phyloP scores from a whole-genome alignment of 306 rosid genomes.

The Trifolium fragiferum region DNA sequence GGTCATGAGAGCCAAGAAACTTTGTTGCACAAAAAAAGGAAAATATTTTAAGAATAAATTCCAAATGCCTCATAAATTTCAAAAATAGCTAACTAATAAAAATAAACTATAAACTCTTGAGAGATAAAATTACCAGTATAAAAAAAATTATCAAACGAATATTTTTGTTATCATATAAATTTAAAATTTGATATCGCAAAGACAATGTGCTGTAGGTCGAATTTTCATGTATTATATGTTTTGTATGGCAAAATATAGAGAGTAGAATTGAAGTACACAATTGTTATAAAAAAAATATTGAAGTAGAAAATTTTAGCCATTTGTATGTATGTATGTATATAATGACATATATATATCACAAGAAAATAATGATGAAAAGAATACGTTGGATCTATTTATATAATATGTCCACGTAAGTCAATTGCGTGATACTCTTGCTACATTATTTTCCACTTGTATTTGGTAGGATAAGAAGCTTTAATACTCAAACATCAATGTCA shows the following conservation, averaged over 20 bases:
- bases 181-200: too few relatives aligned
- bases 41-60: too few relatives aligned
- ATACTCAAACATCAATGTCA: slow-evolving; percentile 10
- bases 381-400: background rate
- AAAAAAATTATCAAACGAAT: too few relatives aligned
- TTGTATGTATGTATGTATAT: too few relatives aligned
- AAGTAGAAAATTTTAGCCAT: background rate
- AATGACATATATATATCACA: background rate
- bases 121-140: too few relatives aligned
- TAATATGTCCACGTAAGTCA: background rate
- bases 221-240: background rate
- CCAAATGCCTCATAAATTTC: too few relatives aligned
- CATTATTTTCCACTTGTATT: background rate
- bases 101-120: too few relatives aligned
- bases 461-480: background rate
- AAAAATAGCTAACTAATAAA: too few relatives aligned
- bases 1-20: background rate
- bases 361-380: background rate
- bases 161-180: too few relatives aligned
- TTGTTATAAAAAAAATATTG: background rate
- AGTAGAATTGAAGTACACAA: background rate
- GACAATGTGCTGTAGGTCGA: background rate
- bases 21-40: too few relatives aligned
- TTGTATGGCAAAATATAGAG: background rate
- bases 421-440: background rate